phyloP scores from a whole-genome alignment of 257 asterid species.

The Parsonsia alboflavescens region DNA sequence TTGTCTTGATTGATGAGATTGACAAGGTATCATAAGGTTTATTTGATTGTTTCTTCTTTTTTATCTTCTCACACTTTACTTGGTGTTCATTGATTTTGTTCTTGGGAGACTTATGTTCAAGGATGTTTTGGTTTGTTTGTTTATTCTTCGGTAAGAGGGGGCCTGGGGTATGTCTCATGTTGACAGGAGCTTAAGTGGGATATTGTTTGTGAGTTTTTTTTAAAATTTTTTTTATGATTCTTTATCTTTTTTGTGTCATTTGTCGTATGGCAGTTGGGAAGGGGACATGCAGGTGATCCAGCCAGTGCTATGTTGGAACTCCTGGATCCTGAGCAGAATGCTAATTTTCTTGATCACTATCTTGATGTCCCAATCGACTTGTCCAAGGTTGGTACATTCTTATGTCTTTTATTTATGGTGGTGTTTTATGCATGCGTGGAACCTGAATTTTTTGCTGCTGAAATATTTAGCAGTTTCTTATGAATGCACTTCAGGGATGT shows the following conservation, averaged over 20 bases:
- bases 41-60: neutral
- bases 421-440: neutral
- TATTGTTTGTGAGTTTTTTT: neutral
- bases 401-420: neutral
- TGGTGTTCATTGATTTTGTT: neutral
- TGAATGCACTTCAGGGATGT: neutral
- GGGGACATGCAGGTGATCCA: constrained; percentile 98
- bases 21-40: constrained; percentile 64
- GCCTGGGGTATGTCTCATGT: neutral
- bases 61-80: neutral
- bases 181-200: neutral
- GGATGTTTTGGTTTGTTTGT: neutral
- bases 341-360: constrained; percentile 95
- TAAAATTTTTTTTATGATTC: neutral
- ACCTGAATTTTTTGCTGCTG: neutral
- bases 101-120: neutral
- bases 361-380: constrained; percentile 97
- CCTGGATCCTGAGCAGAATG: constrained; percentile 99
- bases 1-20: constrained; percentile 96
- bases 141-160: neutral
- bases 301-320: constrained; percentile 99
- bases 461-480: neutral
- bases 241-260: neutral
- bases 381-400: constrained; percentile 61
- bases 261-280: constrained; percentile 75